Base-by-base conservation (phyloP, 129 eudicot genomes). In the Heracleum sosnowskyi region DNA sequence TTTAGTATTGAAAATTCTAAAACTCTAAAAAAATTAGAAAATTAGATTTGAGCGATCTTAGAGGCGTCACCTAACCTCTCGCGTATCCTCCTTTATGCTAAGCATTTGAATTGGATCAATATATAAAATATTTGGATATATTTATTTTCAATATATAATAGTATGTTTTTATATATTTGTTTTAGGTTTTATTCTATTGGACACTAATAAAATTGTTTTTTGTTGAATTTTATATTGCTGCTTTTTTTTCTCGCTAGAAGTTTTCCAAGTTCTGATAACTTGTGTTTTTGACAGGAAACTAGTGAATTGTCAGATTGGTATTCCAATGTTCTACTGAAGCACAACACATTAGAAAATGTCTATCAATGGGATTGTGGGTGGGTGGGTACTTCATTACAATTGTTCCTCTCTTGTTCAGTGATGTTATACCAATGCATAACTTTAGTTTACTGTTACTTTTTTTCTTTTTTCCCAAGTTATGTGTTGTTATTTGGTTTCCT, bases 301-400 rank as follows among this genome's bases (percentile, higher is more conserved):
- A 84, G 81, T 86, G 99, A 90, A 74, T 95, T 97, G 99, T 85
- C 83, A 73, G 97, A 95, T 76, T 95, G 99, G 99, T 90, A 89
- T 68, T 63, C 94, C 75, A 92, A 86, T 87, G 91, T 92, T 57
- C 92, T 95, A 33, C 80, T 83, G 51, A 86, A 90, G 83, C 97
- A 97, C 79, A 95, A 92, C 81, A 57, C 95, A 7, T 81, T 92
- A 76, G 99, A 92, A 85, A 95, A 95, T 82, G 96, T 95, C 77
- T 86, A 83, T 81, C 96, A 95, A 69, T 95, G 99, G 99, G 95
- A 91, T 24, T 95, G 99, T 70, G 99, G 99, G 99, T n/a, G n/a
- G n/a, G n/a, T 95, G 83, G 66, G 99, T 83, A 76, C 55, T 60
- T 62, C 2, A 26, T 35, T 49, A 20, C 4, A 33, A n/a, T 74